Conservation (phyloP, 1,284 basidiomycete species). For the Phellopilus nigrolimitatus region DNA sequence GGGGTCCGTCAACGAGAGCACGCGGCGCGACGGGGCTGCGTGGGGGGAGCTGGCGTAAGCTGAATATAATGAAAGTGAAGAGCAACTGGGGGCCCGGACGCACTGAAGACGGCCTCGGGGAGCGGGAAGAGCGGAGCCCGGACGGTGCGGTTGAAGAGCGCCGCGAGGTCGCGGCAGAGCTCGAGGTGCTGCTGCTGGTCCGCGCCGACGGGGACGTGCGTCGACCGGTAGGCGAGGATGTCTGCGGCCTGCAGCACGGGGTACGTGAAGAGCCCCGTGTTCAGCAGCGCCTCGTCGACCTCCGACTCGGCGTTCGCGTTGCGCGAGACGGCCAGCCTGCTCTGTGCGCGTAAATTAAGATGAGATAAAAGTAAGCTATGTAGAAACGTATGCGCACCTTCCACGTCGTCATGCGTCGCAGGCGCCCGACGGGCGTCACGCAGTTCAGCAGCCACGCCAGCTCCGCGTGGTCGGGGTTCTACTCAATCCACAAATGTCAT, state of each 20-base stretch:
- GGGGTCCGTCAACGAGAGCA: slow-evolving; percentile 85
- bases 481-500: too few species aligned
- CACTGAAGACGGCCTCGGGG: slow-evolving; percentile 75
- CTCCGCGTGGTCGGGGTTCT: slow-evolving; percentile 85
- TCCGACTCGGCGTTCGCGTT: slow-evolving; percentile 73
- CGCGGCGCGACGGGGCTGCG: slow-evolving; percentile 69
- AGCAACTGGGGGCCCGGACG: too few species aligned
- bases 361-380: neutral
- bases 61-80: neutral
- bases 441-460: slow-evolving; percentile 92
- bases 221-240: slow-evolving; percentile 85
- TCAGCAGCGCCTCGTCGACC: slow-evolving; percentile 77
- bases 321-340: slow-evolving; percentile 68
- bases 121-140: slow-evolving; percentile 58
- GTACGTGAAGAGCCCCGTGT: slow-evolving; percentile 86
- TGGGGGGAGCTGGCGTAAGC: neutral
- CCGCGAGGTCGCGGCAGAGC: slow-evolving; percentile 79
- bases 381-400: slow-evolving; percentile 49
- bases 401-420: slow-evolving; percentile 94
- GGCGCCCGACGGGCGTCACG: slow-evolving; percentile 75
- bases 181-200: slow-evolving; percentile 95
- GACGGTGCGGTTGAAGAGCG: slow-evolving; percentile 75
- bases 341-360: slow-evolving; percentile 37
- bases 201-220: slow-evolving; percentile 93
- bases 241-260: slow-evolving; percentile 94